Evolutionary conservation across 768 basidiomycete species (phyloP).

Genomic region (Collybia sp.): DNA sequence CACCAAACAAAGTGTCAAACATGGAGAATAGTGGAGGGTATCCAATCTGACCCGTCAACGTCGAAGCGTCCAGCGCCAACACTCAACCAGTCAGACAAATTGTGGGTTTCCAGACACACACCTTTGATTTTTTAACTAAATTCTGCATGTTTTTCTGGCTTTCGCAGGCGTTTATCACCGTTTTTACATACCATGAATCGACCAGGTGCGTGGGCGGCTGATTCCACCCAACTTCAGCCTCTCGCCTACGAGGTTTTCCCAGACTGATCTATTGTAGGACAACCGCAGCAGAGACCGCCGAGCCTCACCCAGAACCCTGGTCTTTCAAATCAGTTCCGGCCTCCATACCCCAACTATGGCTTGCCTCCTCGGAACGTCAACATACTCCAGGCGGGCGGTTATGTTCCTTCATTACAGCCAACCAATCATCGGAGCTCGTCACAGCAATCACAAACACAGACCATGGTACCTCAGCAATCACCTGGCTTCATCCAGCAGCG

Average conservation of each 20-base stretch:
- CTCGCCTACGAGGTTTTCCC: constrained; percentile 16
- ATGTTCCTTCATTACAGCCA: constrained; percentile 53
- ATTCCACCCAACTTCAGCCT: constrained; percentile 3
- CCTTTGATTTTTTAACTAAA: constrained; percentile 1
- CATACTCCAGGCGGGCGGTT: constrained; percentile 42
- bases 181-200: constrained; percentile 50
- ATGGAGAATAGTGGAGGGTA: constrained; percentile 22
- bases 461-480: constrained; percentile 50
- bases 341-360: constrained; percentile 47
- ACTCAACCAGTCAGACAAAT: too few relatives aligned
- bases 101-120: neutral
- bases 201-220: constrained; percentile 39
- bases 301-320: constrained; percentile 63
- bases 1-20: constrained; percentile 38
- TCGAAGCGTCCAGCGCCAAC: neutral
- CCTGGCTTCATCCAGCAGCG: constrained; percentile 63
- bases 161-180: constrained; percentile 21
- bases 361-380: constrained; percentile 59
- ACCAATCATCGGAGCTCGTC: constrained; percentile 57
- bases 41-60: constrained; percentile 1
- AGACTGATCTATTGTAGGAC: constrained; percentile 42
- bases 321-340: constrained; percentile 62
- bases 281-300: constrained; percentile 79
- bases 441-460: constrained; percentile 50
- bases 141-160: constrained; percentile 7